These are phyloP conservation scores for Fagopyrum homotropicum DNA, from an alignment of 148 eudicot species.

Conservation along the genomic window DNA sequence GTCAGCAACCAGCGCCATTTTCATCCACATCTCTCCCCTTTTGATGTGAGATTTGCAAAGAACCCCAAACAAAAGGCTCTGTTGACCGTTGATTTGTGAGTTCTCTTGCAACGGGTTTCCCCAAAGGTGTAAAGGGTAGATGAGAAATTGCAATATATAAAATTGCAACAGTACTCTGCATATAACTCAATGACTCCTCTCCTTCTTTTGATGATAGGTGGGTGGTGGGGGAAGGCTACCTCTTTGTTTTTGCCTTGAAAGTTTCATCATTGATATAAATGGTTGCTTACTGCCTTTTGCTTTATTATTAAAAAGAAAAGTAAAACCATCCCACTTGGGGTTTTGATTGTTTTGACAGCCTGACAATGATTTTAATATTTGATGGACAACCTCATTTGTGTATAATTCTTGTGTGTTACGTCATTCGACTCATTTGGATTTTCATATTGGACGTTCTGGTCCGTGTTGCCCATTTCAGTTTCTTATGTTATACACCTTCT, in stretches of 20 bases:
- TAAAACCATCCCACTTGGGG: slow-evolving; percentile 2
- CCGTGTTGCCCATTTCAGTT: not conserved
- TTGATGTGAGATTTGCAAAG: slow-evolving; percentile 7
- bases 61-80: not conserved
- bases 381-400: slow-evolving; percentile 7
- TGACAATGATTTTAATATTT: slow-evolving; percentile 7
- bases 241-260: slow-evolving; percentile 9
- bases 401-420: slow-evolving; percentile 3
- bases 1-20: slow-evolving; percentile 15
- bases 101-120: not conserved
- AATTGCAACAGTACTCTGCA: slow-evolving; percentile 5
- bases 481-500: not conserved
- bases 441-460: not conserved
- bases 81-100: slow-evolving; percentile 19
- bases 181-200: not conserved
- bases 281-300: slow-evolving; percentile 16
- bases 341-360: slow-evolving; percentile 12
- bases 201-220: slow-evolving; percentile 15
- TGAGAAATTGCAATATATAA: slow-evolving; percentile 8
- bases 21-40: slow-evolving; percentile 15
- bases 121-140: slow-evolving; percentile 6
- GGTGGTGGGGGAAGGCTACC: slow-evolving; percentile 14
- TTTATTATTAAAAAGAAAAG: slow-evolving; percentile 13
- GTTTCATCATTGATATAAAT: slow-evolving; percentile 12
- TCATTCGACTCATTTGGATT: slow-evolving; percentile 2